Base-by-base conservation (phyloP, 2,329 filamentous ascomycete species). In the Colletotrichum simmondsii region DNA sequence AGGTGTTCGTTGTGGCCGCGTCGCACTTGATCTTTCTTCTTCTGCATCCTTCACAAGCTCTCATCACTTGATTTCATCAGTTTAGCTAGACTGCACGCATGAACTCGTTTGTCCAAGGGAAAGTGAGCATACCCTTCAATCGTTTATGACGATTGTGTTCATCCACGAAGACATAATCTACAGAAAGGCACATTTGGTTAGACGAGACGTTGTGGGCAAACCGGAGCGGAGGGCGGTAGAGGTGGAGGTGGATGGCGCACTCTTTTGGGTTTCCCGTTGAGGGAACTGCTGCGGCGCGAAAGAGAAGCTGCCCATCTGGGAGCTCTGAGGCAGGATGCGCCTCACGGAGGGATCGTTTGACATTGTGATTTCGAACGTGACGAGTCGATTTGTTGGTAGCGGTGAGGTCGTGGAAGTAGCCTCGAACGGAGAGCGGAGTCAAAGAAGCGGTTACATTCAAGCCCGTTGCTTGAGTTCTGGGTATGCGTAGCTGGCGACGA, bases 151-250 rank as follows among this genome's bases (percentile, higher is more conserved):
- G 93, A 86, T 98, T 98, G 84, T 98, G 97, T 83, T 98, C 96
- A 83, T 98, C 96, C 71, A 98, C 97, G 81, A 98, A 98, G 78
- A 98, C 97, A 93, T 98, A 98, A 83, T 98, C 95, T 97, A 80
- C 66, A 75, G 68, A 67, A 22, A 75, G 76, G 6, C 71, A 77
- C 76, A 68, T 70, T 61, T 37, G 54, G 77, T 85, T 77, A 85
- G 82, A 69, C 58, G 28, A 28, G n/a, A 58, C 24, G 24, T 12
- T 28, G 42, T 24, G 62, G 62, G 54, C 28, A 14, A 28, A 32
- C 42, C 30, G 53, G 53, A 54, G 32, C 49, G 54, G 52, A 30
- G 35, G 71, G 35, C 32, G 65, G 58, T 49, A 49, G 63, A 42
- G 37, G 32, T 35, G 11, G 32, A 72, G 7, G 49, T 71, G 42